A percentile compares a stretch with the other conserved stretches of the same genome.
These are phyloP conservation scores for Paecilomyces sp. DNA, from an alignment of 2,329 filamentous ascomycete species.

Conservation along the genomic window DNA sequence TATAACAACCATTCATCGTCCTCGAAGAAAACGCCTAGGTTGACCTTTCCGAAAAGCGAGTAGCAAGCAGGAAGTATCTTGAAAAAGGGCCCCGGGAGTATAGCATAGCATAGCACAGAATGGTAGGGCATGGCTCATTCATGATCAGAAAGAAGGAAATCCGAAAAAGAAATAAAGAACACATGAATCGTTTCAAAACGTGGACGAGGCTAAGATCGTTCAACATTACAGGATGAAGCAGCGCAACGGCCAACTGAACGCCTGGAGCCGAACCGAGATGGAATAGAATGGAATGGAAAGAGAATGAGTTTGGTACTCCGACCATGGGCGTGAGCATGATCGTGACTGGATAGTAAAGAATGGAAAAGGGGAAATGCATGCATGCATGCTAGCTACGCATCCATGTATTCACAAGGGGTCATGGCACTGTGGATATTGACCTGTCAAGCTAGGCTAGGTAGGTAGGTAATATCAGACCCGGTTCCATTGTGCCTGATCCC, in stretches of 20 bases:
- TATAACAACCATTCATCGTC: too few species aligned
- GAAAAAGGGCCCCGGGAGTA: too few species aligned
- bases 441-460: neutral
- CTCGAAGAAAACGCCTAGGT: too few species aligned
- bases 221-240: neutral
- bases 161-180: neutral
- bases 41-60: too few species aligned
- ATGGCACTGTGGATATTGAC: neutral
- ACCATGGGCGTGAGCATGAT: neutral
- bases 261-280: neutral
- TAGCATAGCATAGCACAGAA: too few species aligned
- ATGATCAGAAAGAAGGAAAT: neutral
- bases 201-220: neutral
- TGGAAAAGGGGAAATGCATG: neutral
- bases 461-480: slow-evolving; percentile 3
- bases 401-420: neutral
- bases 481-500: slow-evolving; percentile 1
- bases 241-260: neutral
- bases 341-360: too few species aligned
- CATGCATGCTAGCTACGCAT: neutral
- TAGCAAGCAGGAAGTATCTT: too few species aligned
- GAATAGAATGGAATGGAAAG: neutral
- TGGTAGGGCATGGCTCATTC: too few species aligned
- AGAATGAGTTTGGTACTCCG: neutral
- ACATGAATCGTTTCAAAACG: neutral